Evolutionary conservation across 2,329 filamentous ascomycete species (phyloP).

Genomic region (Scedosporium dehoogii): DNA sequence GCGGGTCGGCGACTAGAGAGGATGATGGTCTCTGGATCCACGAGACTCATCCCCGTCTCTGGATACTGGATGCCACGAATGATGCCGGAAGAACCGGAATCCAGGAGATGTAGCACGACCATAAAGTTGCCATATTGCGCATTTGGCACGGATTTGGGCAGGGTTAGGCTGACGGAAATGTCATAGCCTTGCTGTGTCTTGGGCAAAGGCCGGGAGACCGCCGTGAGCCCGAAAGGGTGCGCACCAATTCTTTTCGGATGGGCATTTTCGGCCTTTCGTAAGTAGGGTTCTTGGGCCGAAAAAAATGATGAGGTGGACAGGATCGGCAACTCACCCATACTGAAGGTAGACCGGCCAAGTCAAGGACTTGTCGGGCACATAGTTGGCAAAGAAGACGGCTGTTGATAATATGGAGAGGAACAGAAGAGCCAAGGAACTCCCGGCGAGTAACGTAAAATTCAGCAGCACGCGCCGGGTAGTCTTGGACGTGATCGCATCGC

Average conservation of each 20-base stretch:
- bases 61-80: conserved; percentile 11
- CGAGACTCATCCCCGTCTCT: conserved; percentile 15
- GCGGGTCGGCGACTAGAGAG: conserved; percentile 62
- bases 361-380: conserved; percentile 44
- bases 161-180: conserved; percentile 60
- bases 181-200: conserved; percentile 75
- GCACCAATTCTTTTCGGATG: conserved; percentile 23
- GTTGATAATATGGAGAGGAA: conserved; percentile 38
- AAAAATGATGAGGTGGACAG: neutral
- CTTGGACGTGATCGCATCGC: conserved; percentile 34
- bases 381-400: conserved; percentile 44
- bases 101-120: conserved; percentile 66
- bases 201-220: conserved; percentile 40
- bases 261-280: neutral
- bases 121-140: conserved; percentile 84
- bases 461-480: conserved; percentile 39
- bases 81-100: conserved; percentile 19
- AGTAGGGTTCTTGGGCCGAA: neutral
- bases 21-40: conserved; percentile 34
- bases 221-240: conserved; percentile 43
- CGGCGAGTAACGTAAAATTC: conserved; percentile 33
- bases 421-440: conserved; percentile 33
- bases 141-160: conserved; percentile 73
- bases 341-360: conserved; percentile 44
- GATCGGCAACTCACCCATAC: conserved; percentile 37